Evolutionary conservation across 2,329 filamentous ascomycete genomes (phyloP), one percentile per base, ranked within the genome.

Genomic region (Neofusicoccum parvum): DNA sequence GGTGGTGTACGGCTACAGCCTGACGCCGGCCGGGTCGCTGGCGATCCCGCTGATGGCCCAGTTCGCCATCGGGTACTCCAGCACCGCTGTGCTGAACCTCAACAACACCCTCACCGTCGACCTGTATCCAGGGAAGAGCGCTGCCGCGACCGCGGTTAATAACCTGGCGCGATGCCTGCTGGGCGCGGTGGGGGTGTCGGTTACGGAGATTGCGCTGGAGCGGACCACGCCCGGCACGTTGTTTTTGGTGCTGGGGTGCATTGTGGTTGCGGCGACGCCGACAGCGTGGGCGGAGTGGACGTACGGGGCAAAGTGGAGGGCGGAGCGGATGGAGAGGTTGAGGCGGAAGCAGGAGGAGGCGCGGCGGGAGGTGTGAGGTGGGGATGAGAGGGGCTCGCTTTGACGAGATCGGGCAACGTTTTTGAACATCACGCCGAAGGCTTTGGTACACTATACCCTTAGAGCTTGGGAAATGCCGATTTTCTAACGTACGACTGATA

Each of bases 61-160:
- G 0, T 86, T 86, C 63, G 74, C 85, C 43, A 82, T 81, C 0
- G 84, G 85, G 3, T 85, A 83, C 83, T 79, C 83, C 0, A 79
- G 80, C 0, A 77, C 84, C 5, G 83, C 83, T 0, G 83, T 78
- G 3, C 79, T 84, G 45, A 81, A 80, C 1, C 70, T 82, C 1
- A 76, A 85, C 36, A 82, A 79, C 73, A 86, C 84, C 0, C 86
- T 84, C 65, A 75, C 86, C 0, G 80, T 86, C 3, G 85, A 87
- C 68, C 72, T 86, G 0, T 87, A 84, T 66, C 79, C 80, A 0
- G 79, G 80, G 12, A 74, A 75, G 10, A 83, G 82, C 65, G 85
- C 84, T 0, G 81, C 81, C 0, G 84, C 84, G 0, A 85, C 79
- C 50, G 85, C 85, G 0, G 82, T 81, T 50, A 70, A 86, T 27